phyloP scores from a whole-genome alignment of 371 early-diverging fungal genomes.

The Nematocida major region DNA sequence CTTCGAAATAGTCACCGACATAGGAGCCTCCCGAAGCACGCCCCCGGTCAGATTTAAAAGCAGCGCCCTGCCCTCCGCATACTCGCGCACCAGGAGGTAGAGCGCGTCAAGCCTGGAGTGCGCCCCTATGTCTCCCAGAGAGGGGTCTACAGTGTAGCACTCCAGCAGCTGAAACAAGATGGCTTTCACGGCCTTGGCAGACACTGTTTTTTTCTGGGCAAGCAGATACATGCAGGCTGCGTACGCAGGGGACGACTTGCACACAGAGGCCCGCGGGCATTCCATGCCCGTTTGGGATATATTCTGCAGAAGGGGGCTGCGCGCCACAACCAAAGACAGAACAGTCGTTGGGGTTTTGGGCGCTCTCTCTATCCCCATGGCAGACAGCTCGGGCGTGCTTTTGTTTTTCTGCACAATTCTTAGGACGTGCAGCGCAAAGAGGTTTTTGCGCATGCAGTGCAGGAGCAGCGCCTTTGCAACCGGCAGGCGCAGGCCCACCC shows the following conservation, averaged over 20 bases:
- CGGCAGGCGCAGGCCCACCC: background rate
- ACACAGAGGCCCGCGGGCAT: background rate
- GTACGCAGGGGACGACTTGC: background rate
- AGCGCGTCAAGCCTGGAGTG: conserved; percentile 4
- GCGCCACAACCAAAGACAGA: background rate
- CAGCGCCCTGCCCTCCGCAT: background rate
- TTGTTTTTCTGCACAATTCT: background rate
- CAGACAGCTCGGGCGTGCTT: background rate
- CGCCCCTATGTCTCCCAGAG: conserved; percentile 42
- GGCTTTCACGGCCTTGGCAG: background rate
- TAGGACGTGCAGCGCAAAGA: background rate
- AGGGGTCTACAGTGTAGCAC: conserved; percentile 13
- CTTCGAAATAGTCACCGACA: background rate
- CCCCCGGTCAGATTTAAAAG: background rate
- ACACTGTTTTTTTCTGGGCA: background rate
- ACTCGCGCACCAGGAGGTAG: background rate
- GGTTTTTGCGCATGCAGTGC: background rate
- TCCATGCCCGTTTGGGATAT: background rate
- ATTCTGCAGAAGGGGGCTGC: background rate
- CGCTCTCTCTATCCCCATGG: background rate
- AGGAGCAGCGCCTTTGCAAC: background rate
- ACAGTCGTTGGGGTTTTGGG: conserved; percentile 1
- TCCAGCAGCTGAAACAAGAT: conserved; percentile 5
- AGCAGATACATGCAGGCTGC: conserved; percentile 2
- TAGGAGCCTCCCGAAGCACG: background rate